Evolutionary conservation across 2,329 filamentous ascomycete species (phyloP), one percentile per base, ranked within the genome.

Genomic region (Pezizomycotina sp.): DNA sequence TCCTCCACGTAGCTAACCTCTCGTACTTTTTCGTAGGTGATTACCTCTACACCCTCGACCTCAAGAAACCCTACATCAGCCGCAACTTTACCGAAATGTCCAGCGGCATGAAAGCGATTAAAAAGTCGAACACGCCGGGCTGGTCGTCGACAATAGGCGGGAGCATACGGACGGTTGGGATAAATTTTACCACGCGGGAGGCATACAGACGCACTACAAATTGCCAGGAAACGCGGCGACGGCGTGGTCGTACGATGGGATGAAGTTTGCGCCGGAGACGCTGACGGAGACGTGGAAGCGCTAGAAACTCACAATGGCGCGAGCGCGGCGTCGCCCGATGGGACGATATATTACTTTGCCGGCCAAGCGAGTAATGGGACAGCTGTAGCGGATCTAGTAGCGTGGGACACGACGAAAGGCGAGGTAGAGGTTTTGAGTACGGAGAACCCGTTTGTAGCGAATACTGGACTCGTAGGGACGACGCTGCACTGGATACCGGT

Each of bases 281-380:
- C 31, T n/a, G 14, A 32, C n/a, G n/a, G n/a, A 9, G n/a, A 31
- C 12, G 28, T 28, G 3, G 38, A 24, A 4, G 31, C 31, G 24
- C 10, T 41, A 9, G 36, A 36, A 12, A 31, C 38, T n/a, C 31
- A 41, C 14, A 22, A 41, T 36, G 38, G 38, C n/a, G 38, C 38
- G 10, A 30, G 33, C 3, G 38, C 38, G 26, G 33, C 36, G 25
- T 42, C 38, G 6, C 38, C 33, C 13, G 38, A 42, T 19, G 38
- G 38, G 12, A 20, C 37, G 10, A 30, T 23, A 6, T 42, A 42
- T 19, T 42, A 33, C 16, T 20, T 42, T 13, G 38, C 33, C 2
- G 38, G 33, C 2, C n/a, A n/a, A n/a, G n/a, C n/a, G n/a, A n/a
- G n/a, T n/a, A n/a, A n/a, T n/a, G n/a, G n/a, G n/a, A n/a, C n/a